A percentile compares a stretch with the other conserved stretches of the same genome.
These are phyloP conservation scores for Tricharina praecox DNA, from an alignment of 495 filamentous ascomycete species.

Conservation along the genomic window DNA sequence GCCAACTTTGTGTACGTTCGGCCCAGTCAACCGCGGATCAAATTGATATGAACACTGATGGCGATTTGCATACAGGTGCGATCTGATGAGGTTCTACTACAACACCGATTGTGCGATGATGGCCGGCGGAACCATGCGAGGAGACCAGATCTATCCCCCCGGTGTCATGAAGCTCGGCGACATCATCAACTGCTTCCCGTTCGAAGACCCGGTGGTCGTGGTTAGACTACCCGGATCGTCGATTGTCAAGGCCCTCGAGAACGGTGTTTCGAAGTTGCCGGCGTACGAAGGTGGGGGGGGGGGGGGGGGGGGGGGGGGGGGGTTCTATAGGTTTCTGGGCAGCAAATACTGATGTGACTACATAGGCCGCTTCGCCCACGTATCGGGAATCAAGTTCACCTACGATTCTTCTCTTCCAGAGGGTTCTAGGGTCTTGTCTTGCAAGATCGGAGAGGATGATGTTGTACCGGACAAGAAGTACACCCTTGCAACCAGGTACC, in stretches of 20 bases:
- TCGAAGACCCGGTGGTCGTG: slow-evolving; percentile 77
- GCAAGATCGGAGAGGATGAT: slow-evolving; percentile 40
- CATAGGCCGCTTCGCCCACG: slow-evolving; percentile 50
- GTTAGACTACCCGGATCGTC: slow-evolving; percentile 48
- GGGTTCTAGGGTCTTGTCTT: slow-evolving; percentile 45
- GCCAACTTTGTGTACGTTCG: slow-evolving; percentile 61
- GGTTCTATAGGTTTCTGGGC: slow-evolving; percentile 12
- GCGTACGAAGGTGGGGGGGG: slow-evolving; percentile 67
- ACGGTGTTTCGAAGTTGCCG: slow-evolving; percentile 59
- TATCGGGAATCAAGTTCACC: slow-evolving; percentile 58
- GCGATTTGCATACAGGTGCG: slow-evolving; percentile 34
- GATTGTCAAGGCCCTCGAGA: slow-evolving; percentile 63
- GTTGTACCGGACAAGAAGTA: slow-evolving; percentile 46
- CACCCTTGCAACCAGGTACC: slow-evolving; percentile 51
- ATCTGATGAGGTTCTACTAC: slow-evolving; percentile 75
- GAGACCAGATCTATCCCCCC: slow-evolving; percentile 73
- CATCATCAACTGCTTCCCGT: slow-evolving; percentile 67
- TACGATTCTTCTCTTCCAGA: slow-evolving; percentile 45
- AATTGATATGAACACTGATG: no score
- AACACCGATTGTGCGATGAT: slow-evolving; percentile 64
- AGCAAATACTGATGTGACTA: background rate
- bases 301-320: no score
- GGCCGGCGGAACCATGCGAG: slow-evolving; percentile 75
- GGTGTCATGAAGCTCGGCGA: slow-evolving; percentile 62
- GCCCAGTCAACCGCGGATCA: no score